Base-by-base conservation (phyloP, 2,329 filamentous ascomycete genomes). In the Camillea tinctor region DNA sequence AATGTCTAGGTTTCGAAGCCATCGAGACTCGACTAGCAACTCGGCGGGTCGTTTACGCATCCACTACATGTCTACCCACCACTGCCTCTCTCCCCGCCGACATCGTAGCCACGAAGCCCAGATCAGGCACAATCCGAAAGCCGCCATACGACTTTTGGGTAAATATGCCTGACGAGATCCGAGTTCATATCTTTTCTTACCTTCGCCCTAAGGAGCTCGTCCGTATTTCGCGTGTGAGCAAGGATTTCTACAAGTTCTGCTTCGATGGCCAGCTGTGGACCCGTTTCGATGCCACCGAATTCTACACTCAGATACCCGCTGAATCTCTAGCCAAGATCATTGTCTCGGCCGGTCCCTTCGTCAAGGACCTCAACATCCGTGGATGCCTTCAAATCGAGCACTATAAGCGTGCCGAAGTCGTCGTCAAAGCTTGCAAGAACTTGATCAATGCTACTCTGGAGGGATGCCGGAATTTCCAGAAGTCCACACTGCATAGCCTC, bases 221-320 rank as follows among this genome's bases (percentile, higher is more conserved):
- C 11, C 85, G 88, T 60, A 85, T 85, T 58, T 96, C 94, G 0
- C 80, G 86, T 19, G 90, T 95, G 20, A 94, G 88, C 72, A 92
- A 88, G 73, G 77, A 83, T 5, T 97, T 95, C 80, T 81, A 96
- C 74, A 82, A 84, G 53, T 87, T 91, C 76, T 97, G 94, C 76
- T 97, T 94, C 69, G 94, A 99, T 73, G 95, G 95, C 1, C 95
- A 99, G 76, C 78, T 98, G 17, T 99, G 95, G 95, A 88, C 87
- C 3, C 86, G 84, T 50, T 83, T 98, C 54, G 93, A 98, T 73
- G 87, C 91, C 1, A 89, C 92, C 7, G 88, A 91, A 54, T 98
- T 94, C 75, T 97, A 98, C 72, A 85, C 84, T 64, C 86, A 93
- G 56, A 98, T 98, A 65, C 89, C 94, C 0, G 91, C 90, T 21